Base-by-base conservation (phyloP, 768 basidiomycete species). In the Podaxis sp. region DNA sequence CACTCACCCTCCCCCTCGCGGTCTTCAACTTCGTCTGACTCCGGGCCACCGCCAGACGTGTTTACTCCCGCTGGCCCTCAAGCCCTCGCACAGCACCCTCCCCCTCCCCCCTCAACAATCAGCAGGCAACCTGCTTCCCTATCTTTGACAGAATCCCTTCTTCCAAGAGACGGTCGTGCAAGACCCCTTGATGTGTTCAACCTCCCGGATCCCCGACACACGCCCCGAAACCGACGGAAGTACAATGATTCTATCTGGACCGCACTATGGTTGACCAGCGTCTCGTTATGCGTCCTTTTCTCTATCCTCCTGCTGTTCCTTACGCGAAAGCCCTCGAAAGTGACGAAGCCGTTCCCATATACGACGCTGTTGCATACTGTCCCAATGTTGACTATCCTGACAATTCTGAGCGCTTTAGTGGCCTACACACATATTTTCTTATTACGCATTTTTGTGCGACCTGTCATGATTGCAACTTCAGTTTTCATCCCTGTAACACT, bases 221-320 rank as follows among this genome's bases (percentile, higher is more conserved):
- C 81, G n/a, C 82, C 86, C 20, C 79, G 84, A 62, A 77, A 80
- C 36, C 84, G 87, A 59, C 82, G 87, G 74, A 91, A 88, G 74
- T 87, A 87, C 76, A 86, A 93, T 65, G 90, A 93, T 70, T 80
- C 84, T 2, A 74, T 81, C 49, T 92, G 88, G 88, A 92, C 87
- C 17, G 81, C 85, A 6, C 68, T 87, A 8, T 93, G 88, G 84
- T 83, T 83, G 63, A 72, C 80, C 10, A 81, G 86, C 53, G 77
- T 90, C 64, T 76, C 82, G 20, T 67, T 85, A 66, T 90, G 86
- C 71, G 73, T 87, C 48, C 73, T 93, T 66, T 86, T 83, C 65
- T 86, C 84, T 59, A 68, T 92, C 66, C 74, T 93, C 60, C 77
- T 89, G 38, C 79, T 93, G 48, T 86, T 92, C 72, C 72, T 87